Evolutionary conservation across 768 basidiomycete genomes (phyloP).

Genomic region (Baorangia bicolor): DNA sequence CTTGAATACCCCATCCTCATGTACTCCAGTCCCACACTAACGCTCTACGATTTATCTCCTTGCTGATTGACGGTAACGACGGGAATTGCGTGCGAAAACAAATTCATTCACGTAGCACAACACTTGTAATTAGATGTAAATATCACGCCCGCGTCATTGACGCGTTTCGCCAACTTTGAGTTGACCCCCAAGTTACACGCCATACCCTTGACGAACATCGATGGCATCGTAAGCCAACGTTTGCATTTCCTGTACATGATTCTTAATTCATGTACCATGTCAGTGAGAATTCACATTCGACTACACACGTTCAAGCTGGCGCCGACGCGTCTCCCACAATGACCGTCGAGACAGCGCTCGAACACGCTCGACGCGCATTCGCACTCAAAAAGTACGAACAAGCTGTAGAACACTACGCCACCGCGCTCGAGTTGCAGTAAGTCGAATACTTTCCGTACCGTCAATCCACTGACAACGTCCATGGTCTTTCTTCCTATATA

Average conservation of each 20-base stretch:
- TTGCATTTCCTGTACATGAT: not conserved
- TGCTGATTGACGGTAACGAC: too few relatives aligned
- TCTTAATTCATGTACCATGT: not conserved
- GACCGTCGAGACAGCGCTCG: conserved; percentile 58
- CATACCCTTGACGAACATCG: not conserved
- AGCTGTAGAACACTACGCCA: conserved; percentile 80
- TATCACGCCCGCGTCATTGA: conserved; percentile 18
- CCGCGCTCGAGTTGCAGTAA: conserved; percentile 80
- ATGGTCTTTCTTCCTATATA: conserved; percentile 29
- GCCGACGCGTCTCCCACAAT: conserved; percentile 30
- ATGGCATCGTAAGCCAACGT: conserved; percentile 28
- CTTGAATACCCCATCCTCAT: conserved; percentile 19
- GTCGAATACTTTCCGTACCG: conserved; percentile 34
- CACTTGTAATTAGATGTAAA: conserved; percentile 13
- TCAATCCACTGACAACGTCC: conserved; percentile 11
- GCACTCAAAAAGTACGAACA: conserved; percentile 85
- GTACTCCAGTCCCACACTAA: conserved; percentile 2
- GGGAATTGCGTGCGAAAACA: too few relatives aligned
- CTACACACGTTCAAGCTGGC: not conserved
- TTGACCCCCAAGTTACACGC: not conserved
- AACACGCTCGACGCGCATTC: conserved; percentile 85
- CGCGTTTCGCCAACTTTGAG: not conserved
- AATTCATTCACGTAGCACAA: too few relatives aligned
- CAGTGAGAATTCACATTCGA: conserved; percentile 14
- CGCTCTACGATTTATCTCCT: not conserved